Percentiles rank a stretch among this genome's conserved stretches.
phyloP scores from a whole-genome alignment of 345 rosid genomes.

The Linum tenue region DNA sequence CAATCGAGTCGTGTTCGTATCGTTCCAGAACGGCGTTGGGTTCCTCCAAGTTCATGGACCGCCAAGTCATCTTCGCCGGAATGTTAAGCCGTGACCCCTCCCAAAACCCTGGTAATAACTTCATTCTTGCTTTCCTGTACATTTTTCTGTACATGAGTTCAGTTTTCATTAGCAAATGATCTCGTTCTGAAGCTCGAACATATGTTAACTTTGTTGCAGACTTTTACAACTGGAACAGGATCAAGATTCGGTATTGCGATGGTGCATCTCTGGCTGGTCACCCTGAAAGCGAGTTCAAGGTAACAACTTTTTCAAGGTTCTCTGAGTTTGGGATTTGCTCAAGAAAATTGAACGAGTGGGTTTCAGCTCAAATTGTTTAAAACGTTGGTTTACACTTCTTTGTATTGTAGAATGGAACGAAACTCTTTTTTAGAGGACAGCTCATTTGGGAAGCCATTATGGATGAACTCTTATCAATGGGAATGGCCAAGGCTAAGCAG shows the following conservation, averaged over 20 bases:
- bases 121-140: not conserved
- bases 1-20: constrained; percentile 38
- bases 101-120: constrained; percentile 51
- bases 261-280: constrained; percentile 88
- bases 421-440: constrained; percentile 77
- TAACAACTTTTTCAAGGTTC: not conserved
- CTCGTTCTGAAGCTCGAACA: not conserved
- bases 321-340: not conserved
- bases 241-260: constrained; percentile 74
- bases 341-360: not conserved
- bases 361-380: not conserved
- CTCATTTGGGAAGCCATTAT: constrained; percentile 83
- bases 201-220: constrained; percentile 27
- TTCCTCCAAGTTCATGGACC: constrained; percentile 55
- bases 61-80: constrained; percentile 37
- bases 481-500: constrained; percentile 66
- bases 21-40: constrained; percentile 48
- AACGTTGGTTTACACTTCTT: not conserved
- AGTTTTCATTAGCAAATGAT: not conserved
- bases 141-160: not conserved
- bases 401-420: constrained; percentile 37
- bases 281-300: constrained; percentile 74
- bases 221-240: constrained; percentile 81
- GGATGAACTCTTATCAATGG: constrained; percentile 61
- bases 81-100: constrained; percentile 47